Evolutionary conservation across 495 filamentous ascomycete genomes (phyloP).

Genomic region (Neurospora intermedia): DNA sequence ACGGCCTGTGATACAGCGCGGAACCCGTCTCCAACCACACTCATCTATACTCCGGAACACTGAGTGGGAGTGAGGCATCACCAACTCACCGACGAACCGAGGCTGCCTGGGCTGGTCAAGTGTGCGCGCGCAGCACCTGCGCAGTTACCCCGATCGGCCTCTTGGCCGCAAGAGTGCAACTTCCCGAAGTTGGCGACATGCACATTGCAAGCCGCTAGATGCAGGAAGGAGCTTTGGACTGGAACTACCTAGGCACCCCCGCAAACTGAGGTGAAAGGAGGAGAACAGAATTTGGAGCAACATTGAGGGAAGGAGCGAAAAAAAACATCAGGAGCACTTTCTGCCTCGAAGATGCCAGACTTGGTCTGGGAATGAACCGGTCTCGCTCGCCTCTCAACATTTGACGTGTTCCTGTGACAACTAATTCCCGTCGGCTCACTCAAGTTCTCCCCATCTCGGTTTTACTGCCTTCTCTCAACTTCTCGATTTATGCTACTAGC

Average conservation of each 20-base stretch:
- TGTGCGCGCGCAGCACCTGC: background rate
- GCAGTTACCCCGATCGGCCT: background rate
- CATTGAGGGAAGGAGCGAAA: background rate
- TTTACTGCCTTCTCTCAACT: background rate
- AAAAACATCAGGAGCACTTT: background rate
- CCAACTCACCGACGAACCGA: background rate
- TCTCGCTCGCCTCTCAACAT: background rate
- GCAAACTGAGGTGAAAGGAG: background rate
- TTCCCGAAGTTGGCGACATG: background rate
- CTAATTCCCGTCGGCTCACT: background rate
- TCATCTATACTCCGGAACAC: background rate
- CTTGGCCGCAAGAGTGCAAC: background rate
- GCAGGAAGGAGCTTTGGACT: background rate
- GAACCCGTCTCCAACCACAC: background rate
- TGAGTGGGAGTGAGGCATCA: background rate
- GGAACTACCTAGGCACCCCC: background rate
- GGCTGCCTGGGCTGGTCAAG: background rate
- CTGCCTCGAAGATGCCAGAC: background rate
- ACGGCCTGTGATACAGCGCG: background rate
- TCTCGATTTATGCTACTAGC: background rate
- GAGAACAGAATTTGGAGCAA: background rate
- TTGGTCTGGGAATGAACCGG: background rate
- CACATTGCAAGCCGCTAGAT: background rate
- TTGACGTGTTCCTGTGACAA: background rate
- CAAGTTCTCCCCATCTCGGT: background rate